phyloP scores from a whole-genome alignment of 768 basidiomycete species.

The Termitomyces heimii region DNA sequence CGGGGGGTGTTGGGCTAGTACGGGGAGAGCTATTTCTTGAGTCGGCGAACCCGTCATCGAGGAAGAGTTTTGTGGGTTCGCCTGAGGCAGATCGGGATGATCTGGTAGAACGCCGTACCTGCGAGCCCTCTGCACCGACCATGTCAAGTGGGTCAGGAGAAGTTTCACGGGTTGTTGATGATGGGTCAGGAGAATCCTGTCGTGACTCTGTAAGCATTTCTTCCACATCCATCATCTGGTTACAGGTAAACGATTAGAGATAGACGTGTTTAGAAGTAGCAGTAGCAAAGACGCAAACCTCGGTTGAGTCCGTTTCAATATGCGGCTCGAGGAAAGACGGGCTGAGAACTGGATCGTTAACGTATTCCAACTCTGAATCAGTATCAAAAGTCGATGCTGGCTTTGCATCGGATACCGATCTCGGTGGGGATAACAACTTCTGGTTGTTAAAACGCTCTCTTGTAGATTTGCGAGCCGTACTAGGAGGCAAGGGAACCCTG shows the following conservation, averaged over 20 bases:
- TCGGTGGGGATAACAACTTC: background rate
- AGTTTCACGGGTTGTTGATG: background rate
- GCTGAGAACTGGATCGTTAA: constrained; percentile 1
- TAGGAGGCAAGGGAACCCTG: background rate
- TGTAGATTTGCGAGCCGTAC: constrained; percentile 8
- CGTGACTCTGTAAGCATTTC: background rate
- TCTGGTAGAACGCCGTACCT: constrained; percentile 8
- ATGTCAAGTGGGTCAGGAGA: constrained; percentile 1
- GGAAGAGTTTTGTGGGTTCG: constrained; percentile 3
- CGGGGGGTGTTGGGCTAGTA: constrained; percentile 7
- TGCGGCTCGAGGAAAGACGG: background rate
- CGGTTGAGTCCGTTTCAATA: background rate
- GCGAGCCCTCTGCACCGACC: background rate
- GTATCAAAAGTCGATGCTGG: background rate
- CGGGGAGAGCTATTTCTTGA: constrained; percentile 3
- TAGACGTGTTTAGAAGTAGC: background rate
- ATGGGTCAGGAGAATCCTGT: background rate
- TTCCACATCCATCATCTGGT: constrained; percentile 14
- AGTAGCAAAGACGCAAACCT: constrained; percentile 4
- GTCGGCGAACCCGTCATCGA: background rate
- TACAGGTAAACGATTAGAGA: background rate
- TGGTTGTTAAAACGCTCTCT: background rate
- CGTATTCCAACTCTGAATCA: constrained; percentile 9
- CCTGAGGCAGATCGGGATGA: constrained; percentile 11
- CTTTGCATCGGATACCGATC: background rate